A percentile compares a stretch with the other conserved stretches of the same genome.
These are phyloP conservation scores for Calonectria fujianensis DNA, from an alignment of 2,329 filamentous ascomycete species.

Conservation along the genomic window DNA sequence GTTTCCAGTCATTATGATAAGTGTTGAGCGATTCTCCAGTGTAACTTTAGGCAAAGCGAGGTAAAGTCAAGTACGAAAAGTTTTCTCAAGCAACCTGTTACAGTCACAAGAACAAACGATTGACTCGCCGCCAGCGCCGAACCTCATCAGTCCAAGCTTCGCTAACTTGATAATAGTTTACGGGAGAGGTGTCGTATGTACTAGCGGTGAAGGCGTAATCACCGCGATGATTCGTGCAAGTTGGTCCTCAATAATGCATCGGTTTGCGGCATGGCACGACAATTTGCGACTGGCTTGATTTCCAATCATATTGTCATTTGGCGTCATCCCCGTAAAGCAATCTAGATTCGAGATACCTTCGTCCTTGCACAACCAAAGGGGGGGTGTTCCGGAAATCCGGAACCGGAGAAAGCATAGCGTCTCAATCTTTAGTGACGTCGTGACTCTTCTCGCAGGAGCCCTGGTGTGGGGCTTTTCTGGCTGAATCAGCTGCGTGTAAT, in stretches of 20 bases:
- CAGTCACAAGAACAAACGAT: neutral
- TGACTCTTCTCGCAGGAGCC: neutral
- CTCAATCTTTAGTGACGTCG: neutral
- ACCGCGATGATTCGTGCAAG: neutral
- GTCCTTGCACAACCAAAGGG: neutral
- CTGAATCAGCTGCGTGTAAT: slow-evolving; percentile 46
- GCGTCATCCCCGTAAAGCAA: neutral
- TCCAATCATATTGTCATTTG: neutral
- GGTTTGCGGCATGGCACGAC: neutral
- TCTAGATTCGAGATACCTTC: neutral
- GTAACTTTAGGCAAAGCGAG: neutral
- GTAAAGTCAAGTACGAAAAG: neutral
- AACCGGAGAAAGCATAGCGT: neutral
- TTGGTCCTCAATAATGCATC: neutral
- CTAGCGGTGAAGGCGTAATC: neutral
- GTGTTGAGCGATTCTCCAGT: neutral
- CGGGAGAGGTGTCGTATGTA: neutral
- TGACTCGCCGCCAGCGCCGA: neutral
- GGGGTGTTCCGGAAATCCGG: slow-evolving; percentile 6
- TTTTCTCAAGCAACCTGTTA: neutral
- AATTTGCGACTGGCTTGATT: neutral
- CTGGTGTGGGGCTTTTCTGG: neutral
- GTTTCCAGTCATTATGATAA: too few relatives aligned
- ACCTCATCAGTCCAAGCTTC: neutral
- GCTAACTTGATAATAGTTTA: neutral